phyloP scores from a whole-genome alignment of 768 basidiomycete genomes.

The Mycena crocata region DNA sequence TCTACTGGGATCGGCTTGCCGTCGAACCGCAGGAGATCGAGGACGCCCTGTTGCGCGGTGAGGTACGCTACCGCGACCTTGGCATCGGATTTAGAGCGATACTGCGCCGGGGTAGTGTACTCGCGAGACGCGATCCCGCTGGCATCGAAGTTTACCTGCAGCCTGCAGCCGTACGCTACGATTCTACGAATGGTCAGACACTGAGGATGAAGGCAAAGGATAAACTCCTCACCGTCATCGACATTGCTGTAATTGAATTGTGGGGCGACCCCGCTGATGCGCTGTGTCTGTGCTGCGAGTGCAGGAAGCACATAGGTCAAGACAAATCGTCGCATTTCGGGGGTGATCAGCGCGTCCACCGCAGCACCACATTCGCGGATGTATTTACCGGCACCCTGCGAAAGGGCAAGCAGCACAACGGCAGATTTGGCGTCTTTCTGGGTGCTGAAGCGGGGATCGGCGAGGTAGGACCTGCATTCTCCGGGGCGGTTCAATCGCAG shows the following conservation, averaged over 20 bases:
- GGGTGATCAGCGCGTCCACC: slow-evolving; percentile 59
- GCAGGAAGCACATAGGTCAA: slow-evolving; percentile 58
- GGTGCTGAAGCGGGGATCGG: slow-evolving; percentile 71
- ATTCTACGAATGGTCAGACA: background rate
- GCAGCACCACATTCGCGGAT: slow-evolving; percentile 58
- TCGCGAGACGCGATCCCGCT: slow-evolving; percentile 45
- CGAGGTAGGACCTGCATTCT: slow-evolving; percentile 67
- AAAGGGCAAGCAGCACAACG: slow-evolving; percentile 73
- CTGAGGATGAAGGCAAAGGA: background rate
- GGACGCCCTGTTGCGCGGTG: slow-evolving; percentile 65
- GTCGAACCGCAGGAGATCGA: slow-evolving; percentile 71
- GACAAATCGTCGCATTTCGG: slow-evolving; percentile 57
- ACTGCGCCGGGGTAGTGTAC: slow-evolving; percentile 62
- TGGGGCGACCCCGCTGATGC: slow-evolving; percentile 55
- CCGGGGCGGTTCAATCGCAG: slow-evolving; percentile 67
- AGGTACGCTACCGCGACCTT: slow-evolving; percentile 64
- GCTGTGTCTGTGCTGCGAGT: slow-evolving; percentile 54
- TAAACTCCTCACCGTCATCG: slow-evolving; percentile 58
- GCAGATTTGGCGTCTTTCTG: slow-evolving; percentile 77
- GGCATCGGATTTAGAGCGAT: slow-evolving; percentile 70
- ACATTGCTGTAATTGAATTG: slow-evolving; percentile 56
- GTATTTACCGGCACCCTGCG: slow-evolving; percentile 68
- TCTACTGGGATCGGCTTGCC: slow-evolving; percentile 56
- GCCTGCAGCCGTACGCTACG: slow-evolving; percentile 68
- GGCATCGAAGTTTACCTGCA: slow-evolving; percentile 55